A percentile compares a stretch with the other conserved stretches of the same genome.
phyloP scores from a whole-genome alignment of 2,329 filamentous ascomycete genomes.

The Alternaria sp. region DNA sequence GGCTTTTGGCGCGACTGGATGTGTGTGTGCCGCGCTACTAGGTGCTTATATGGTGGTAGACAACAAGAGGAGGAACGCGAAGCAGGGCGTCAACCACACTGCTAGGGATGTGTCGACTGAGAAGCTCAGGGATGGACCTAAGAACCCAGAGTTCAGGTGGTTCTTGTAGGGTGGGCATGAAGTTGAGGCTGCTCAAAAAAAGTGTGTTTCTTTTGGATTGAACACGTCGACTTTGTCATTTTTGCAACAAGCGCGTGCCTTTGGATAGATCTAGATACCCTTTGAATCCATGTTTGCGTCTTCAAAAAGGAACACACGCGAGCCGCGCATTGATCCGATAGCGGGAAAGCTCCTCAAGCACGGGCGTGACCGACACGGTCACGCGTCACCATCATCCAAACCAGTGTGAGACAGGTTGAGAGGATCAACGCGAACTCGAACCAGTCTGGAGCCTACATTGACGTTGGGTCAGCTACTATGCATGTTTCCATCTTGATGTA shows the following conservation, averaged over 20 bases:
- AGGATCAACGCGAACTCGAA: background rate
- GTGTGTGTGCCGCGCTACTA: slow-evolving; percentile 61
- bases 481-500: background rate
- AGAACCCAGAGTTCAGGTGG: slow-evolving; percentile 55
- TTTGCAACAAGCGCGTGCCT: background rate
- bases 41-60: slow-evolving; percentile 70
- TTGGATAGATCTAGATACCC: background rate
- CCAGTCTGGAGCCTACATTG: no score
- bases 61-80: slow-evolving; percentile 65
- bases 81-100: slow-evolving; percentile 61
- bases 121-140: slow-evolving; percentile 53
- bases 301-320: background rate
- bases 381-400: slow-evolving; percentile 14
- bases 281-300: background rate
- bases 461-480: background rate
- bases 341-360: slow-evolving; percentile 1
- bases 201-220: background rate
- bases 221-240: background rate
- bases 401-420: slow-evolving; percentile 2
- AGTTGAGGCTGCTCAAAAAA: background rate
- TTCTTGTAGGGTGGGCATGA: slow-evolving; percentile 33
- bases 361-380: slow-evolving; percentile 4
- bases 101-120: slow-evolving; percentile 59
- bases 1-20: slow-evolving; percentile 67
- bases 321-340: background rate